phyloP scores from a whole-genome alignment of 495 filamentous ascomycete species.

The Aspergillus nanangensis region DNA sequence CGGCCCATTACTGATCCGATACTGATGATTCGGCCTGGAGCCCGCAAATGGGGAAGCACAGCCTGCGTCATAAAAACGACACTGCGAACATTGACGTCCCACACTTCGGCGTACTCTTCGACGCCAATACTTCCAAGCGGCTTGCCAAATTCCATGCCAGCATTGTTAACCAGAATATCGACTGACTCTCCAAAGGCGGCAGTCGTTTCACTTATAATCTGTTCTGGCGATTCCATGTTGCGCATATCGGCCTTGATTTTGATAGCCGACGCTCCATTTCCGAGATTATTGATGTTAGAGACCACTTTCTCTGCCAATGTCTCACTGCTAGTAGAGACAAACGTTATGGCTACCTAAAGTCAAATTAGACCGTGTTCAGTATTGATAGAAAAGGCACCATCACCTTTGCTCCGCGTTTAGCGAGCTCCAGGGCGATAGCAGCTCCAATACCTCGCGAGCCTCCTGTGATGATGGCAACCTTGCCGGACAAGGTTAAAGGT shows the following conservation, averaged over 20 bases:
- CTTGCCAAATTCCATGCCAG: slow-evolving; percentile 6
- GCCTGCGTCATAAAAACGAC: slow-evolving; percentile 37
- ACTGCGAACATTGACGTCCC: slow-evolving; percentile 32
- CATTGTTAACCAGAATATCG: slow-evolving; percentile 25
- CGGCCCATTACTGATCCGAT: slow-evolving; percentile 46
- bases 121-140: background rate
- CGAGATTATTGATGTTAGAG: background rate
- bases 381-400: background rate
- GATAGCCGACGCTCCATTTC: slow-evolving; percentile 15
- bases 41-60: slow-evolving; percentile 41
- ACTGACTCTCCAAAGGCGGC: slow-evolving; percentile 23
- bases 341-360: slow-evolving; percentile 16
- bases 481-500: slow-evolving; percentile 3
- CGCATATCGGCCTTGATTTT: slow-evolving; percentile 32
- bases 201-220: background rate
- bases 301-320: background rate
- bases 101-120: background rate
- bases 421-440: slow-evolving; percentile 23
- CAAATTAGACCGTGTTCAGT: background rate
- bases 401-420: slow-evolving; percentile 25
- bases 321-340: slow-evolving; percentile 5
- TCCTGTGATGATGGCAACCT: slow-evolving; percentile 23
- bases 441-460: slow-evolving; percentile 29
- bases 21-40: slow-evolving; percentile 51
- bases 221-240: slow-evolving; percentile 14